phyloP scores from a whole-genome alignment of 331 rosid genomes.

The Spiraea crenata region DNA sequence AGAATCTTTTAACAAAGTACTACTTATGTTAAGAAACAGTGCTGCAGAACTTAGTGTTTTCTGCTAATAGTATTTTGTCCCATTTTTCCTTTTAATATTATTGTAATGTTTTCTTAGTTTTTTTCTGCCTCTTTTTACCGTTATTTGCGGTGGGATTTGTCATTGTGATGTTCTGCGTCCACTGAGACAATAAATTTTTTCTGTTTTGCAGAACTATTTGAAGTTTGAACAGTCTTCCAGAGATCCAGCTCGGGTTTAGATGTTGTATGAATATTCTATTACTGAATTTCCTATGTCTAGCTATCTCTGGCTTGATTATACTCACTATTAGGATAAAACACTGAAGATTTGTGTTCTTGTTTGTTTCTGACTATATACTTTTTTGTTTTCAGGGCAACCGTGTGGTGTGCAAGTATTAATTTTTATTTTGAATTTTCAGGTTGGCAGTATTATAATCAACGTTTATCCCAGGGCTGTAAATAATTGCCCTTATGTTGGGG shows the following conservation, averaged over 20 bases:
- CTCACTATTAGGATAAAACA: constrained; percentile 72
- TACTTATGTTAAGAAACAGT: background rate
- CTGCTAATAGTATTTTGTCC: no score
- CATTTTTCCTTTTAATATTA: background rate
- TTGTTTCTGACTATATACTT: constrained; percentile 18
- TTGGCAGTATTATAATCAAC: constrained; percentile 51
- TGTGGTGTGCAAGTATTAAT: constrained; percentile 14
- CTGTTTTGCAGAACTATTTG: constrained; percentile 65
- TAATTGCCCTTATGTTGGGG: constrained; percentile 91
- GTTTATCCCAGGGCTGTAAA: constrained; percentile 79
- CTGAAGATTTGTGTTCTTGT: constrained; percentile 58
- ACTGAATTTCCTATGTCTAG: constrained; percentile 72
- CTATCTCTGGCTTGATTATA: no score
- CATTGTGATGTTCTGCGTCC: no score
- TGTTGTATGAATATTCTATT: constrained; percentile 75
- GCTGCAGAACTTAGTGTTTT: no score
- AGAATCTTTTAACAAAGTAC: background rate
- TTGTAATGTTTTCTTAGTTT: background rate
- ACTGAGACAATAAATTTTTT: constrained; percentile 8
- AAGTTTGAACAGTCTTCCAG: constrained; percentile 76
- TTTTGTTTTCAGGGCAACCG: constrained; percentile 4
- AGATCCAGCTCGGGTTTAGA: constrained; percentile 76
- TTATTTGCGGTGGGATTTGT: background rate
- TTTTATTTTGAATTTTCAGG: constrained; percentile 43
- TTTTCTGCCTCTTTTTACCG: background rate